Conservation (phyloP, 2,329 filamentous ascomycete genomes). For the Bipolaris zeicola region DNA sequence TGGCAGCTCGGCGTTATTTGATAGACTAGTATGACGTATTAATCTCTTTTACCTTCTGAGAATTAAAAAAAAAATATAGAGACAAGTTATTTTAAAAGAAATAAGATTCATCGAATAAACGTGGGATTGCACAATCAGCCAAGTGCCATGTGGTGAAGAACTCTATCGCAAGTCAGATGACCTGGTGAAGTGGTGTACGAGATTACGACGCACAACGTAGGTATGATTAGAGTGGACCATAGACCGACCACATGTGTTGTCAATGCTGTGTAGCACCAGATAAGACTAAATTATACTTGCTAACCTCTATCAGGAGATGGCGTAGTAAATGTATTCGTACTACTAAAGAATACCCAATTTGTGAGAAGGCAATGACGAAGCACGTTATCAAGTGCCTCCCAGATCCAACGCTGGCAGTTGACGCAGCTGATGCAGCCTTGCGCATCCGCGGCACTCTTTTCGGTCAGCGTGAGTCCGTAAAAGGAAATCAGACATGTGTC, state of each 20-base stretch:
- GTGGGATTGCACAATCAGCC: too few species aligned
- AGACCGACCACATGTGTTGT: neutral
- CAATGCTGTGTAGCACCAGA: neutral
- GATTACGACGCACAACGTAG: too few species aligned
- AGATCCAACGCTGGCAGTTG: neutral
- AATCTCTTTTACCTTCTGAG: too few species aligned
- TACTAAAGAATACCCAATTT: neutral
- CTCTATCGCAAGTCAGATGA: too few species aligned
- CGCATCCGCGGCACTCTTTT: neutral
- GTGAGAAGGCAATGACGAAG: slow-evolving; percentile 5
- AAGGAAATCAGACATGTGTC: neutral
- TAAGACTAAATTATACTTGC: neutral
- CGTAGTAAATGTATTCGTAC: neutral
- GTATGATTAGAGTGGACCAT: neutral
- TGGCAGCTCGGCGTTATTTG: too few species aligned
- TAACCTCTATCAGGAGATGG: neutral
- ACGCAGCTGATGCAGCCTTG: neutral
- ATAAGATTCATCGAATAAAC: too few species aligned
- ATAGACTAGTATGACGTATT: too few species aligned
- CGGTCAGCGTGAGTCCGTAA: neutral
- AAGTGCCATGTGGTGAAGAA: too few species aligned
- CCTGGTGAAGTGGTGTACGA: too few species aligned
- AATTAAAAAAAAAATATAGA: too few species aligned
- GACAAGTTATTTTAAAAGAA: too few species aligned
- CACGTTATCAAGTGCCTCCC: neutral